phyloP scores from a whole-genome alignment of 2,329 filamentous ascomycete species.

The Leptographium radiaticola region DNA sequence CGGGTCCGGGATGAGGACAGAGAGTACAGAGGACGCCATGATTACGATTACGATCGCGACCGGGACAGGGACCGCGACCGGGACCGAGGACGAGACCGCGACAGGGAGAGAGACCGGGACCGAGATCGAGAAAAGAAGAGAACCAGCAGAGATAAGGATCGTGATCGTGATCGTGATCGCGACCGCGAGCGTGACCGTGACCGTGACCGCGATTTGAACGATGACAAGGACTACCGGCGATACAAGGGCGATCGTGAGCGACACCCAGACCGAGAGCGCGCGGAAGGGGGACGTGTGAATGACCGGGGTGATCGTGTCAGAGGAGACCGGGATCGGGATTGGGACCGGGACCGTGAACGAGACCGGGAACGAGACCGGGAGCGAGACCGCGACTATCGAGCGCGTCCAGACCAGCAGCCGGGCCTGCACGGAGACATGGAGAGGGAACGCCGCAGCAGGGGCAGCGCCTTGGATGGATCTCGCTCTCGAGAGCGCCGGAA shows the following conservation, averaged over 20 bases:
- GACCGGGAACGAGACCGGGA: constrained; percentile 13
- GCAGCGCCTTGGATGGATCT: constrained; percentile 12
- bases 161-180: constrained; percentile 7
- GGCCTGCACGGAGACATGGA: constrained; percentile 38
- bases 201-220: constrained; percentile 7
- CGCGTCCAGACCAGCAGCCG: constrained; percentile 29
- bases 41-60: constrained; percentile 22
- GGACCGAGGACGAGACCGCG: constrained; percentile 15
- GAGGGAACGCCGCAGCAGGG: constrained; percentile 20
- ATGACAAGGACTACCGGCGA: constrained; percentile 15
- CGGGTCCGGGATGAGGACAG: constrained; percentile 12
- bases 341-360: background rate
- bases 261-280: constrained; percentile 15
- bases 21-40: constrained; percentile 6
- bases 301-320: constrained; percentile 20
- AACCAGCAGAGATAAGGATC: constrained; percentile 12
- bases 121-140: constrained; percentile 12
- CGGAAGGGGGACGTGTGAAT: constrained; percentile 20
- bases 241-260: constrained; percentile 1
- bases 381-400: constrained; percentile 17
- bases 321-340: constrained; percentile 19
- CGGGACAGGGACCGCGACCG: constrained; percentile 16
- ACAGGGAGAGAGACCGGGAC: background rate
- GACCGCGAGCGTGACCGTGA: constrained; percentile 9
- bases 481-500: constrained; percentile 9